A percentile compares a stretch with the other conserved stretches of the same genome.
These are phyloP conservation scores for Myriosclerotinia curreyana DNA, from an alignment of 2,329 filamentous ascomycete genomes.

Conservation along the genomic window DNA sequence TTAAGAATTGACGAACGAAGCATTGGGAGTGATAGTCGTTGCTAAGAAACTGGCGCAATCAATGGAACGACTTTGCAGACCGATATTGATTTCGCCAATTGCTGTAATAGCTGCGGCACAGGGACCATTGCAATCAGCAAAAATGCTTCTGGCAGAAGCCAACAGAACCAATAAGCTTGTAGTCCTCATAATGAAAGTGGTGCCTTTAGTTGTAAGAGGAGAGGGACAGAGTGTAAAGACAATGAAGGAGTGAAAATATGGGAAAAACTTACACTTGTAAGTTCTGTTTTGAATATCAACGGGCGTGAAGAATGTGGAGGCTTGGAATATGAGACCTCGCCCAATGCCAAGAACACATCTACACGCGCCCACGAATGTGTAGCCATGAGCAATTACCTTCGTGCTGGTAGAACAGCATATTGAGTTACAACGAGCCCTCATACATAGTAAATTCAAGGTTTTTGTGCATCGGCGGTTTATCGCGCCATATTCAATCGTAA, in stretches of 20 bases:
- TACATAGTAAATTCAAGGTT: not conserved
- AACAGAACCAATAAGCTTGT: conserved; percentile 16
- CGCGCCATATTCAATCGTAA: too few relatives aligned
- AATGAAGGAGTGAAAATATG: conserved; percentile 2
- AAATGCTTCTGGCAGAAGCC: conserved; percentile 1
- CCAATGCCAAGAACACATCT: not conserved
- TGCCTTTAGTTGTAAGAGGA: not conserved
- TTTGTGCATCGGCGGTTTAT: not conserved
- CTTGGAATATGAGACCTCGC: not conserved
- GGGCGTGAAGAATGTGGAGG: conserved; percentile 17
- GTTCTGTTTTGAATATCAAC: conserved; percentile 10
- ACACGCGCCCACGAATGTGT: not conserved
- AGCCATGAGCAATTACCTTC: not conserved
- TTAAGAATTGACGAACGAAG: conserved; percentile 15
- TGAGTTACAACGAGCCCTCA: not conserved
- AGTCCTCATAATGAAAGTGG: conserved; percentile 19
- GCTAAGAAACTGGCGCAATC: conserved; percentile 13
- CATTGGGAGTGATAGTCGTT: conserved; percentile 14
- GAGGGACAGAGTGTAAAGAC: not conserved
- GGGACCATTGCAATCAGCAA: conserved; percentile 4
- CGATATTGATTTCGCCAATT: conserved; percentile 14
- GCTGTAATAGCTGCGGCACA: conserved; percentile 19
- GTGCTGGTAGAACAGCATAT: not conserved
- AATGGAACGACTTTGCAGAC: conserved; percentile 16
- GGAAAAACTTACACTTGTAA: conserved; percentile 18